These are phyloP conservation scores for Cyclotella baltica DNA, from an alignment of 108 stramenopile species.

Conservation along the genomic window DNA sequence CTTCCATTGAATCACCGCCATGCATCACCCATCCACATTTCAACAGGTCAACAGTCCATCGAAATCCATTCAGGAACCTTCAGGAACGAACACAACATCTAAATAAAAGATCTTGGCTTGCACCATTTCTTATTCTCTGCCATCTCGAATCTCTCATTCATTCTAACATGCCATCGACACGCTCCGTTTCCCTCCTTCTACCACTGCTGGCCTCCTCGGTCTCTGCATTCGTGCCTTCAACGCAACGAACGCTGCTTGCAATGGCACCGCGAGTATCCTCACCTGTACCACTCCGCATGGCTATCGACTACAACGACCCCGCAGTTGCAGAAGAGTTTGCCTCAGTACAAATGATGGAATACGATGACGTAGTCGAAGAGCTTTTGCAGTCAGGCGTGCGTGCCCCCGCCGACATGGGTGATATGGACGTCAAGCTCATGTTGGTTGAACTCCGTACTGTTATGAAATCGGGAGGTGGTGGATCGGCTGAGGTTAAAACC, in stretches of 20 bases:
- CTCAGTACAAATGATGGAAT: slow-evolving; percentile 74
- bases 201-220: slow-evolving; percentile 50
- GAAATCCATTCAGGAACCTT: no score
- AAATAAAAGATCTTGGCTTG: no score
- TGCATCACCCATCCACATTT: no score
- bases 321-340: slow-evolving; percentile 85
- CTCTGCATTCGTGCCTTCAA: slow-evolving; percentile 29
- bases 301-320: slow-evolving; percentile 90
- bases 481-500: slow-evolving; percentile 9
- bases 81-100: no score
- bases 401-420: slow-evolving; percentile 76
- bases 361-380: slow-evolving; percentile 85
- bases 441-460: slow-evolving; percentile 81
- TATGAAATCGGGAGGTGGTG: slow-evolving; percentile 50
- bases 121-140: no score
- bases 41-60: no score
- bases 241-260: background rate
- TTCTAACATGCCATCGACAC: slow-evolving; percentile 23
- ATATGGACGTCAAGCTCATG: slow-evolving; percentile 88
- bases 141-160: background rate
- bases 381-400: slow-evolving; percentile 71
- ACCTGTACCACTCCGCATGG: slow-evolving; percentile 57
- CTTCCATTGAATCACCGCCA: no score
- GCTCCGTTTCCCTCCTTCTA: slow-evolving; percentile 31
- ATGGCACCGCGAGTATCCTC: background rate